Evolutionary conservation across 2,329 filamentous ascomycete genomes (phyloP).

Genomic region (Xylaria sp.): DNA sequence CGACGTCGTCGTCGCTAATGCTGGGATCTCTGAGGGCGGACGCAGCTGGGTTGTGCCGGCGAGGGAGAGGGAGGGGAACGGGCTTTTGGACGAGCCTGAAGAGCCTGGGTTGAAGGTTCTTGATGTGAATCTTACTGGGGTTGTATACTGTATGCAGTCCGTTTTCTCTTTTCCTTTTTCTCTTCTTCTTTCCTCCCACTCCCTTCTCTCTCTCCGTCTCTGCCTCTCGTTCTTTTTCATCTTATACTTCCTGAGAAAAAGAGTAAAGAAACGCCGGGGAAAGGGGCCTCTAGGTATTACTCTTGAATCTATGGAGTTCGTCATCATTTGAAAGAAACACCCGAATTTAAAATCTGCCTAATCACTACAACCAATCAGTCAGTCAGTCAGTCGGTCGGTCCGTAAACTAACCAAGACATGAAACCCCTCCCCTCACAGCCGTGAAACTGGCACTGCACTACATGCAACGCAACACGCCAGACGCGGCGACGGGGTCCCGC

Average conservation of each 20-base stretch:
- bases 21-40: slow-evolving; percentile 55
- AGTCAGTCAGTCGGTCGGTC: too few relatives aligned
- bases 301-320: too few relatives aligned
- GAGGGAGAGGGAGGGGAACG: slow-evolving; percentile 41
- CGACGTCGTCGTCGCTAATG: slow-evolving; percentile 62
- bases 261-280: neutral
- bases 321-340: too few relatives aligned
- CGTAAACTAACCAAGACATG: slow-evolving; percentile 1
- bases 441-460: slow-evolving; percentile 62
- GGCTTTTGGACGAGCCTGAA: slow-evolving; percentile 41
- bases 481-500: slow-evolving; percentile 45
- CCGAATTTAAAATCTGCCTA: too few relatives aligned
- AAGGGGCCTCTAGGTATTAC: neutral
- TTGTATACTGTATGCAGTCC: slow-evolving; percentile 56
- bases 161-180: neutral
- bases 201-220: neutral
- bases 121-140: slow-evolving; percentile 53
- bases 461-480: slow-evolving; percentile 56
- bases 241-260: neutral
- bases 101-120: slow-evolving; percentile 43
- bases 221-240: neutral
- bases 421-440: slow-evolving; percentile 47
- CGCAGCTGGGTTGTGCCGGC: slow-evolving; percentile 43
- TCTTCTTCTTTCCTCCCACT: neutral
- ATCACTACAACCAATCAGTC: neutral